These are phyloP conservation scores for Starmerella etchellsii DNA, from an alignment of 805 yeast genomes.

Conservation along the genomic window DNA sequence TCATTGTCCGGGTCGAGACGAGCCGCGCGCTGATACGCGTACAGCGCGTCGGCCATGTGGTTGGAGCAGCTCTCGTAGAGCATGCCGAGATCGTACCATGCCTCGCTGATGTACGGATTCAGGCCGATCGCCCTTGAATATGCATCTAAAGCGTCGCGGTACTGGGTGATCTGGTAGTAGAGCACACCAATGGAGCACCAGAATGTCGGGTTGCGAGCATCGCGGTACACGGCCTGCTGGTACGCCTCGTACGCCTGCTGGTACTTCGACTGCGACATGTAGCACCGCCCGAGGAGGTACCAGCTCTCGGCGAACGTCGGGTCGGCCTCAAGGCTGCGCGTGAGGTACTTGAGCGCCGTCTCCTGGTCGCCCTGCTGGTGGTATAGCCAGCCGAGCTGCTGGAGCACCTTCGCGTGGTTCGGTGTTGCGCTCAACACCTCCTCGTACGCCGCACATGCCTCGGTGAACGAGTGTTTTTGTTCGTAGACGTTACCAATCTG, in stretches of 20 bases:
- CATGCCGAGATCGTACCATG: constrained; percentile 97
- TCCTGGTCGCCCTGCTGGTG: constrained; percentile 63
- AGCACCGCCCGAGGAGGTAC: constrained; percentile 93
- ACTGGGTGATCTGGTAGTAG: constrained; percentile 91
- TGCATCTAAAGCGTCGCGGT: constrained; percentile 93
- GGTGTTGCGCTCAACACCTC: constrained; percentile 81
- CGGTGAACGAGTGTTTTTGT: constrained; percentile 79
- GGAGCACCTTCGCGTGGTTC: constrained; percentile 88
- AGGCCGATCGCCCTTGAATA: constrained; percentile 91
- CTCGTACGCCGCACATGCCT: constrained; percentile 92
- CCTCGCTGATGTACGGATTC: constrained; percentile 92
- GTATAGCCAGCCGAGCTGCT: constrained; percentile 89
- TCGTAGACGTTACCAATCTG: constrained; percentile 94
- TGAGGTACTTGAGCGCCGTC: constrained; percentile 64
- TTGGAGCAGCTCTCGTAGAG: constrained; percentile 94
- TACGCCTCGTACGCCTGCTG: constrained; percentile 95
- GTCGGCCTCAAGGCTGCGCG: constrained; percentile 82
- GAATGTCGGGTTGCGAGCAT: constrained; percentile 92
- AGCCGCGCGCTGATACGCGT: constrained; percentile 94
- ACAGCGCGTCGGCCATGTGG: constrained; percentile 87
- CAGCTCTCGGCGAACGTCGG: constrained; percentile 88
- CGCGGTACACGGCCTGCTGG: constrained; percentile 96
- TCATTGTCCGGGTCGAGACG: constrained; percentile 88
- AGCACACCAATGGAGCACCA: constrained; percentile 95
- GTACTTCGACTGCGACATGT: constrained; percentile 91